Evolutionary conservation across 768 basidiomycete species (phyloP).

Genomic region (Antrodiella citrinella): DNA sequence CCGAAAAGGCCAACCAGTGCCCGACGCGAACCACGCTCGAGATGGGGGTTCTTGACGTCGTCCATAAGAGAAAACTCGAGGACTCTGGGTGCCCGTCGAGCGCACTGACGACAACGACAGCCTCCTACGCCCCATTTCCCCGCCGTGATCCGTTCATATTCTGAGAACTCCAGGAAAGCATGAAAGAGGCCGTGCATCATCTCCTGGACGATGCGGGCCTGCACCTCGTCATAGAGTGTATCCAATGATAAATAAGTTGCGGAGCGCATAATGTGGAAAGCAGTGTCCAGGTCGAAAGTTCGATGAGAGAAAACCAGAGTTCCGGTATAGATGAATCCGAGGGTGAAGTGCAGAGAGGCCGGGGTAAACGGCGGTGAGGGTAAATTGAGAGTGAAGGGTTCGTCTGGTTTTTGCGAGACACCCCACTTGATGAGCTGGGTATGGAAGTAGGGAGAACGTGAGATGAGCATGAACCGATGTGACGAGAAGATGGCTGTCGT

Average conservation of each 20-base stretch:
- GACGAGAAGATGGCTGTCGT: constrained; percentile 83
- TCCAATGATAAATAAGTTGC: constrained; percentile 73
- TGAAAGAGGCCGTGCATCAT: constrained; percentile 89
- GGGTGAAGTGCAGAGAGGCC: constrained; percentile 86
- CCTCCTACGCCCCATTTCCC: constrained; percentile 80
- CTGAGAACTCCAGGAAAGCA: constrained; percentile 70
- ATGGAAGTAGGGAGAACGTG: constrained; percentile 84
- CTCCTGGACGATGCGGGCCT: constrained; percentile 77
- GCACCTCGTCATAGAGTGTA: constrained; percentile 69
- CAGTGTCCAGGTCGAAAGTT: constrained; percentile 87
- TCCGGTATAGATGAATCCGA: constrained; percentile 93
- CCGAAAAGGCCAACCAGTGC: constrained; percentile 82
- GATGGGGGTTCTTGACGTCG: constrained; percentile 66
- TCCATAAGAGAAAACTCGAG: constrained; percentile 72
- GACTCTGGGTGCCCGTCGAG: constrained; percentile 70
- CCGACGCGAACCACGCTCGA: constrained; percentile 65
- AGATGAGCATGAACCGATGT: constrained; percentile 88
- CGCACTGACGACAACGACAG: constrained; percentile 79
- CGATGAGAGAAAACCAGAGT: constrained; percentile 90
- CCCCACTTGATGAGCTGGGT: constrained; percentile 68
- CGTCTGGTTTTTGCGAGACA: constrained; percentile 30
- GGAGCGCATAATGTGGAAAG: constrained; percentile 81
- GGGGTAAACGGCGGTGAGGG: constrained; percentile 94
- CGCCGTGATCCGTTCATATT: constrained; percentile 66
- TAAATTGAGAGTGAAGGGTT: constrained; percentile 57